These are phyloP conservation scores for Rhazya stricta DNA, from an alignment of 257 asterid genomes.

Conservation along the genomic window DNA sequence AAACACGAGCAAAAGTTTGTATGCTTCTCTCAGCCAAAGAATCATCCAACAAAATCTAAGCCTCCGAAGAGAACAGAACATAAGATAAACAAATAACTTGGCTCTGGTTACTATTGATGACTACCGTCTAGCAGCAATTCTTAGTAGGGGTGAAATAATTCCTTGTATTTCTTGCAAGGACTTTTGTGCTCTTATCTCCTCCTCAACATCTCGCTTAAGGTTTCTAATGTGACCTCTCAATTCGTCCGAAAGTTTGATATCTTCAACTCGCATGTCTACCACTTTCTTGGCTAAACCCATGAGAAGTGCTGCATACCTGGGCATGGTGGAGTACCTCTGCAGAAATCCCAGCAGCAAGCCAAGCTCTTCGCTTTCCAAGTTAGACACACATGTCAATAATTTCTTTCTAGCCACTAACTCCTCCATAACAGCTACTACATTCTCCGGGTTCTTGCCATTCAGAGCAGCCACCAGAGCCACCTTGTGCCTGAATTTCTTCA, in stretches of 20 bases:
- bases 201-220: slow-evolving; percentile 73
- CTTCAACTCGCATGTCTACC: slow-evolving; percentile 65
- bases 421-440: slow-evolving; percentile 84
- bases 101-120: too few relatives aligned
- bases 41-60: background rate
- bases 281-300: slow-evolving; percentile 56
- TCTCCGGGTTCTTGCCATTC: slow-evolving; percentile 52
- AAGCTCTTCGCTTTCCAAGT: slow-evolving; percentile 65
- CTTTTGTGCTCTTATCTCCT: slow-evolving; percentile 71
- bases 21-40: background rate
- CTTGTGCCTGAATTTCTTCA: slow-evolving; percentile 81
- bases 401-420: slow-evolving; percentile 81
- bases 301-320: slow-evolving; percentile 61
- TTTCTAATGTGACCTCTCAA: slow-evolving; percentile 55
- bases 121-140: slow-evolving; percentile 67
- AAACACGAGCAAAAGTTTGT: background rate
- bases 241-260: slow-evolving; percentile 45
- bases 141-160: slow-evolving; percentile 67
- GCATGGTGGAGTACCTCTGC: slow-evolving; percentile 66
- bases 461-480: slow-evolving; percentile 71
- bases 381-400: slow-evolving; percentile 56
- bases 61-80: background rate
- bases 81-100: too few relatives aligned
- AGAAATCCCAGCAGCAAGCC: slow-evolving; percentile 58
- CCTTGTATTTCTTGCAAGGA: slow-evolving; percentile 82